Evolutionary conservation across 345 rosid species (phyloP).

Genomic region (Trapa bicornis): DNA sequence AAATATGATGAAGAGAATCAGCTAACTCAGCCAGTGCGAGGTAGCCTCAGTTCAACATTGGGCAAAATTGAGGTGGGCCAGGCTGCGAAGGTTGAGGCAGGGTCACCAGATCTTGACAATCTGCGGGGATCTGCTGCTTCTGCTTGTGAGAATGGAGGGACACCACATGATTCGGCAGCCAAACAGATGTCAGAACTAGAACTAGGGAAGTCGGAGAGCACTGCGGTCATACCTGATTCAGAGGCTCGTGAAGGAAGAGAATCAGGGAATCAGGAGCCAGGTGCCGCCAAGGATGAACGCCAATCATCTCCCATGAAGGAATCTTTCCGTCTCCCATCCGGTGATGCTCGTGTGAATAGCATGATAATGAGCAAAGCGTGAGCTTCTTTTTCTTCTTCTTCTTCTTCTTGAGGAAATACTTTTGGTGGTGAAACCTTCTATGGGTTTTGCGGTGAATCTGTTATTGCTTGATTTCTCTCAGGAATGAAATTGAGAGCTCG

Average conservation of each 20-base stretch:
- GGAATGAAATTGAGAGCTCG: constrained; percentile 24
- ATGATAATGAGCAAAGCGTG: constrained; percentile 37
- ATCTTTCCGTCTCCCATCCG: constrained; percentile 39
- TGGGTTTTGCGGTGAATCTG: not conserved
- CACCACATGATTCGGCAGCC: constrained; percentile 17
- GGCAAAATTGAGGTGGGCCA: constrained; percentile 48
- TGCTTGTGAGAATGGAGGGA: constrained; percentile 25
- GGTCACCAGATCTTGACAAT: constrained; percentile 30
- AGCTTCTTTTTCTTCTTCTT: constrained; percentile 8
- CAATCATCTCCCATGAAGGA: constrained; percentile 44
- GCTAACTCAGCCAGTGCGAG: constrained; percentile 29
- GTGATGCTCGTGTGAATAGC: constrained; percentile 32
- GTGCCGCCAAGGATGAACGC: constrained; percentile 35
- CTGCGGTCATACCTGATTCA: constrained; percentile 17
- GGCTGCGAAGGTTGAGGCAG: constrained; percentile 30
- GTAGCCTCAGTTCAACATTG: constrained; percentile 29
- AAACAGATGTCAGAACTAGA: constrained; percentile 10
- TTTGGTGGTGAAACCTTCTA: not conserved
- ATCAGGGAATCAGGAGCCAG: constrained; percentile 24
- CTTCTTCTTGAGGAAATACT: not conserved
- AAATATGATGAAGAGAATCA: constrained; percentile 77
- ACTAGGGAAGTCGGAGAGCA: constrained; percentile 6
- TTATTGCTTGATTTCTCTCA: constrained; percentile 4
- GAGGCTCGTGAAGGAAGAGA: constrained; percentile 30
- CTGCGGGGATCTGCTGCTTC: constrained; percentile 20